phyloP scores from a whole-genome alignment of 352 stramenopile genomes.

The Plasmopara halstedii region DNA sequence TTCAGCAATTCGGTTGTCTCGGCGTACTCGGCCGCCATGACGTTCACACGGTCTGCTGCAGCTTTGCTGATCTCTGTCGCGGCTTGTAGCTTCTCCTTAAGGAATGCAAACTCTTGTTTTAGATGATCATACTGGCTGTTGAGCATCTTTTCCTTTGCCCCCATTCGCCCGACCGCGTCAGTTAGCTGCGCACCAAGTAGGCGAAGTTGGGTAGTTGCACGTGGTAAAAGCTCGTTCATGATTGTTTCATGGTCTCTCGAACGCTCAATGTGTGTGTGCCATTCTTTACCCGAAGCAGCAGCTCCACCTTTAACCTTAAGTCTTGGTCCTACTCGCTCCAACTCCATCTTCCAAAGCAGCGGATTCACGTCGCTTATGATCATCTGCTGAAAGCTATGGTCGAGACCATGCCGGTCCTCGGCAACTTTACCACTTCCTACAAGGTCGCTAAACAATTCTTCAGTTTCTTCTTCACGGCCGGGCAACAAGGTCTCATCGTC shows the following conservation, averaged over 20 bases:
- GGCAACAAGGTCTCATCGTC: slow-evolving; percentile 41
- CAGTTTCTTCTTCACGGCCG: slow-evolving; percentile 30
- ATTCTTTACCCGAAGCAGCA: slow-evolving; percentile 49
- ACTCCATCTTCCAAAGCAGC: slow-evolving; percentile 75
- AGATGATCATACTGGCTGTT: slow-evolving; percentile 78
- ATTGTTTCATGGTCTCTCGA: slow-evolving; percentile 64
- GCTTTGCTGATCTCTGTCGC: slow-evolving; percentile 63
- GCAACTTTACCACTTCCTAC: slow-evolving; percentile 19
- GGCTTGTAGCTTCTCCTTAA: slow-evolving; percentile 56
- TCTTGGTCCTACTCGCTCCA: slow-evolving; percentile 70
- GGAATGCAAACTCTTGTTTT: slow-evolving; percentile 51
- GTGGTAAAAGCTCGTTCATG: slow-evolving; percentile 49
- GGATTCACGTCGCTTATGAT: slow-evolving; percentile 77
- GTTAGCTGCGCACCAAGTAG: slow-evolving; percentile 46
- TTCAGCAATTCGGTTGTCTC: slow-evolving; percentile 67
- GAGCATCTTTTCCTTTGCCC: slow-evolving; percentile 65
- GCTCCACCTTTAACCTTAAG: slow-evolving; percentile 55
- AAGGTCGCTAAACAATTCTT: slow-evolving; percentile 60
- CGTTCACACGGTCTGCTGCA: slow-evolving; percentile 55
- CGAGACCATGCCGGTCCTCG: slow-evolving; percentile 40
- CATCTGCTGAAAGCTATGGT: slow-evolving; percentile 80
- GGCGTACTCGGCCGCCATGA: slow-evolving; percentile 70
- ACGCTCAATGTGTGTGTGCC: slow-evolving; percentile 73
- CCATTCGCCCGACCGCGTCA: slow-evolving; percentile 56
- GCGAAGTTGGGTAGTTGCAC: slow-evolving; percentile 51